Percentiles rank a stretch among this genome's conserved stretches.
Evolutionary conservation across 2,329 filamentous ascomycete genomes (phyloP).

Genomic region (Dothideomycetes sp.): DNA sequence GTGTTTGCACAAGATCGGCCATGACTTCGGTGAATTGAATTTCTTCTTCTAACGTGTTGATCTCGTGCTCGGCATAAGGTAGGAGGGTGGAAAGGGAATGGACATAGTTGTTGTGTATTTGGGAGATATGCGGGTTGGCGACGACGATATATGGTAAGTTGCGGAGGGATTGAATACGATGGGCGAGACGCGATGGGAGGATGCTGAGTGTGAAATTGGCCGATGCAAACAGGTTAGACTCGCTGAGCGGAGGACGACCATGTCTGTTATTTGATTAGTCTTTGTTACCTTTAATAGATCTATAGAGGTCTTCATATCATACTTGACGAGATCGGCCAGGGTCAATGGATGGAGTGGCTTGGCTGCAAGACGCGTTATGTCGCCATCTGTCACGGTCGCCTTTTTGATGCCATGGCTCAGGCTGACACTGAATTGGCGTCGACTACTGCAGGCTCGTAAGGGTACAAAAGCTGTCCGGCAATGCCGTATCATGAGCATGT

Average conservation of each 20-base stretch:
- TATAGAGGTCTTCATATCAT: conserved; percentile 18
- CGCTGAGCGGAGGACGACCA: conserved; percentile 75
- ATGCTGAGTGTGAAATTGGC: conserved; percentile 94
- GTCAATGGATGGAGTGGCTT: conserved; percentile 72
- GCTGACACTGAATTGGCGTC: background rate
- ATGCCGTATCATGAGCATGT: background rate
- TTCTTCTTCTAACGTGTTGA: conserved; percentile 74
- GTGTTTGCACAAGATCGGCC: conserved; percentile 88
- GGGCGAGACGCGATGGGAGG: conserved; percentile 81
- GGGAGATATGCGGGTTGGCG: conserved; percentile 88
- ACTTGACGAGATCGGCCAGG: conserved; percentile 82
- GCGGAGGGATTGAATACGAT: conserved; percentile 83
- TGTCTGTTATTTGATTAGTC: conserved; percentile 34
- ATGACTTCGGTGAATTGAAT: conserved; percentile 85
- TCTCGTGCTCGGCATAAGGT: conserved; percentile 64
- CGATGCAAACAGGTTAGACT: conserved; percentile 69
- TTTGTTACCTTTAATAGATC: background rate
- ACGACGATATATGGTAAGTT: conserved; percentile 97
- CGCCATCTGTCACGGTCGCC: conserved; percentile 49
- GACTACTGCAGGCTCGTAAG: background rate
- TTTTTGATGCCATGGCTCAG: conserved; percentile 20
- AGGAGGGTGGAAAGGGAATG: conserved; percentile 85
- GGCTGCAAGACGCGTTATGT: conserved; percentile 67
- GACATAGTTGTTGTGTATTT: conserved; percentile 93
- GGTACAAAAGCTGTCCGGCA: background rate